Percentiles rank a stretch among this genome's conserved stretches.
These are phyloP conservation scores for Coniochaeta ligniaria DNA, from an alignment of 2,329 filamentous ascomycete species.

Conservation along the genomic window DNA sequence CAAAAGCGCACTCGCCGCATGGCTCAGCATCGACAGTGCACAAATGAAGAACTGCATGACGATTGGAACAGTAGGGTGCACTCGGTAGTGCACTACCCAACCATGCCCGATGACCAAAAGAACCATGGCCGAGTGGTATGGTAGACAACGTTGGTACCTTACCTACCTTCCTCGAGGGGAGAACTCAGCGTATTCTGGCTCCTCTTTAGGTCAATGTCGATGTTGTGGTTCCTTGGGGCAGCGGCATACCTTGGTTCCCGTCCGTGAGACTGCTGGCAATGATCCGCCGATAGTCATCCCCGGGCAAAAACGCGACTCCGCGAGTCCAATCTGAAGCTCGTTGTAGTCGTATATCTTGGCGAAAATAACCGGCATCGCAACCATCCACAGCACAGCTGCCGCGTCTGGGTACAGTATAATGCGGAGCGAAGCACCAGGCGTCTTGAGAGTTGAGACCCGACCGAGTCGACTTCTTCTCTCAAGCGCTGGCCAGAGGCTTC, in stretches of 20 bases:
- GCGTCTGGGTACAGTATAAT: constrained; percentile 47
- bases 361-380: constrained; percentile 34
- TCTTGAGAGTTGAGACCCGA: constrained; percentile 12
- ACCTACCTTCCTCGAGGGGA: constrained; percentile 40
- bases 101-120: constrained; percentile 43
- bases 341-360: constrained; percentile 38
- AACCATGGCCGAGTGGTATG: constrained; percentile 43
- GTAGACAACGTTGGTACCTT: constrained; percentile 44
- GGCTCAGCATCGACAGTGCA: constrained; percentile 47
- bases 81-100: constrained; percentile 42
- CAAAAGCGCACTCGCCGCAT: constrained; percentile 49
- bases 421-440: constrained; percentile 36
- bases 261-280: constrained; percentile 42
- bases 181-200: constrained; percentile 21
- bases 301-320: constrained; percentile 5
- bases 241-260: constrained; percentile 63
- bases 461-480: no score
- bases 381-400: constrained; percentile 33
- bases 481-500: no score
- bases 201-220: not conserved
- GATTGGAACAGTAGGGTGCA: constrained; percentile 41
- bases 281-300: constrained; percentile 21
- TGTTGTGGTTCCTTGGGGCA: constrained; percentile 42
- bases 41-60: constrained; percentile 46
- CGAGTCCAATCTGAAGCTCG: constrained; percentile 16